Base-by-base conservation (phyloP, 495 filamentous ascomycete genomes). In the Aspergillus saccharolyticus region DNA sequence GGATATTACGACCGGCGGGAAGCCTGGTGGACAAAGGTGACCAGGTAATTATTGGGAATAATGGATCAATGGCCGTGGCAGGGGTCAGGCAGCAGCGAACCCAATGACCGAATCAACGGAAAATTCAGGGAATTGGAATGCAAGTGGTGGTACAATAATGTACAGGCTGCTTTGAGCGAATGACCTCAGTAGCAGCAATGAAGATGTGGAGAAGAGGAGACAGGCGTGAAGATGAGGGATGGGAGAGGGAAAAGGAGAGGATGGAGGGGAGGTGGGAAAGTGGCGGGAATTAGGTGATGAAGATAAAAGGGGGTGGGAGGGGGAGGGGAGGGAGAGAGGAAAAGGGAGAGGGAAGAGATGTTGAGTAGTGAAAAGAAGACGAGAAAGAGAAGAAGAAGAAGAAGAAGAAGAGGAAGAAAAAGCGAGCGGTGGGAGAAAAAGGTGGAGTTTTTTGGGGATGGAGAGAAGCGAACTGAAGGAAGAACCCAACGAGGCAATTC, bases 131-230 rank as follows among this genome's bases (percentile, higher is more conserved):
- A 22, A 47, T 25, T 52, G 22, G 44, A 44, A 6, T 46, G 55
- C 42, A 18, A 45, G 42, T 28, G 4, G 25, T 28, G 25, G 25
- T 28, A 28, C 25, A 52, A 52, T 57, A 63, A 53, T 58, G 55
- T 61, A 61, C 59, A 59, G 15, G 56, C 56, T 47, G 12, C 60
- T 21, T 33, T 28, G 19, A 50, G 44, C 42, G 33, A 46, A 54
- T 42, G 45, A 30, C 54, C 22, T 43, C 49, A 53, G 33, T 14
- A 44, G 53, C 21, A 44, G 53, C 21, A 12, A 52, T 52, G 56
- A 33, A 57, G 17, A 47, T 47, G 44, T 9, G 46, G 52, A 21
- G 19, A 44, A 45, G 22, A 53, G 19, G 42, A 25, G 47, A 22
- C 47, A 15, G 20, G 9, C 3, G 25, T 28, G 25, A 42, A 53